Evolutionary conservation across 164 flowering plant genomes (phyloP).

Genomic region (Tetrastigma voinierianum): DNA sequence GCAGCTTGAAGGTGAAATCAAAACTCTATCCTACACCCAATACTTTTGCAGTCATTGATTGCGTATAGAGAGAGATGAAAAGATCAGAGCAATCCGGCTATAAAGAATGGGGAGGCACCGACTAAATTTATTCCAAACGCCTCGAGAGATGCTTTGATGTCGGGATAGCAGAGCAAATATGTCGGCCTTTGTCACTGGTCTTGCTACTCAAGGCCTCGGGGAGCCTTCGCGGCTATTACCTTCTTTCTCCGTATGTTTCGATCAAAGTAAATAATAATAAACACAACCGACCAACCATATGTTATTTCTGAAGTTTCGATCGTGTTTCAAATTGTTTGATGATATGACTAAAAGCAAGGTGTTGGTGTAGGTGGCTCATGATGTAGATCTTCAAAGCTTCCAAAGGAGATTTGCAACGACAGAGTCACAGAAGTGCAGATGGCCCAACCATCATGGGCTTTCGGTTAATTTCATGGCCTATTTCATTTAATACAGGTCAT

Average conservation of each 20-base stretch:
- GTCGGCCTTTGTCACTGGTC: conserved; percentile 61
- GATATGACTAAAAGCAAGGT: too few relatives aligned
- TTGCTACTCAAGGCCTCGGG: conserved; percentile 53
- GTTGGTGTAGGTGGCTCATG: conserved; percentile 40
- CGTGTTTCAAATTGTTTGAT: too few relatives aligned
- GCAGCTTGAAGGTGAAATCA: conserved; percentile 35
- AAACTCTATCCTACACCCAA: conserved; percentile 30
- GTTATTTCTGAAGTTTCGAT: too few relatives aligned
- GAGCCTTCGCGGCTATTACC: conserved; percentile 57
- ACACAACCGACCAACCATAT: not conserved
- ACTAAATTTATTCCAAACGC: conserved; percentile 41
- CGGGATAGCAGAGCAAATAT: conserved; percentile 63
- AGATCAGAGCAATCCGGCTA: conserved; percentile 46
- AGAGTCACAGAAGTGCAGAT: conserved; percentile 54
- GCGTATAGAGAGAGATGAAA: conserved; percentile 43
- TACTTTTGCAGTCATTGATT: conserved; percentile 50
- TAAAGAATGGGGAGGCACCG: conserved; percentile 58
- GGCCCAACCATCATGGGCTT: conserved; percentile 61
- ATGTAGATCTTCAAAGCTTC: conserved; percentile 57
- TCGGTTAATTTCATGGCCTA: conserved; percentile 54
- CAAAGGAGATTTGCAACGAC: conserved; percentile 49
- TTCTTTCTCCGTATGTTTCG: conserved; percentile 51
- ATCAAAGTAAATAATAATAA: conserved; percentile 48
- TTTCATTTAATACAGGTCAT: conserved; percentile 58
- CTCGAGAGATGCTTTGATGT: conserved; percentile 50